These are phyloP conservation scores for Sporothrix luriei DNA, from an alignment of 2,329 filamentous ascomycete species.

Conservation along the genomic window DNA sequence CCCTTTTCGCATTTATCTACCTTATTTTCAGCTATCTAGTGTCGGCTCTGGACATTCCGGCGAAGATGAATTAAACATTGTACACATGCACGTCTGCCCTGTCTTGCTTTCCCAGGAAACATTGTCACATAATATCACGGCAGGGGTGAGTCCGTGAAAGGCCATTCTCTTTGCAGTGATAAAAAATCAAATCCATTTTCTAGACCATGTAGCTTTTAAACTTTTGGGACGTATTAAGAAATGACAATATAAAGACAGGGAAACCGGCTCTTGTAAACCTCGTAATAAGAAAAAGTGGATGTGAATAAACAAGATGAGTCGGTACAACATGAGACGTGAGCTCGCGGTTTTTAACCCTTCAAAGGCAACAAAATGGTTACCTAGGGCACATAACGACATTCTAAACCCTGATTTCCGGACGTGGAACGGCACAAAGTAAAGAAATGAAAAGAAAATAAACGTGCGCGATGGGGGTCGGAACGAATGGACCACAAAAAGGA, in stretches of 20 bases:
- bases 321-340: constrained; percentile 16
- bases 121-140: no score
- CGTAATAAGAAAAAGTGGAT: not conserved
- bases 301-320: not conserved
- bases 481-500: not conserved
- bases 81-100: no score
- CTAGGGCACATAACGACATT: not conserved
- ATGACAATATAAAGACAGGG: not conserved
- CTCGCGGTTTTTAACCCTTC: not conserved
- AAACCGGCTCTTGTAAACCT: not conserved
- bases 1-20: constrained; percentile 1
- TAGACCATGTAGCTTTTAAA: not conserved
- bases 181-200: not conserved
- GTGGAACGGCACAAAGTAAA: not conserved
- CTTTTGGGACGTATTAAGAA: not conserved
- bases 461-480: no score
- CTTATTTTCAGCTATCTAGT: not conserved
- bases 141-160: not conserved
- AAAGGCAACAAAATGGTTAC: not conserved
- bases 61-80: no score
- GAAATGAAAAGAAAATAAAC: not conserved
- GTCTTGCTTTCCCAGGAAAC: no score
- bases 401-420: not conserved
- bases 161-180: not conserved
- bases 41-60: no score